Evolutionary conservation across 192 early-diverging fungal genomes (phyloP), one percentile per base, ranked within the genome.

Genomic region (Obelidium mucronatum): DNA sequence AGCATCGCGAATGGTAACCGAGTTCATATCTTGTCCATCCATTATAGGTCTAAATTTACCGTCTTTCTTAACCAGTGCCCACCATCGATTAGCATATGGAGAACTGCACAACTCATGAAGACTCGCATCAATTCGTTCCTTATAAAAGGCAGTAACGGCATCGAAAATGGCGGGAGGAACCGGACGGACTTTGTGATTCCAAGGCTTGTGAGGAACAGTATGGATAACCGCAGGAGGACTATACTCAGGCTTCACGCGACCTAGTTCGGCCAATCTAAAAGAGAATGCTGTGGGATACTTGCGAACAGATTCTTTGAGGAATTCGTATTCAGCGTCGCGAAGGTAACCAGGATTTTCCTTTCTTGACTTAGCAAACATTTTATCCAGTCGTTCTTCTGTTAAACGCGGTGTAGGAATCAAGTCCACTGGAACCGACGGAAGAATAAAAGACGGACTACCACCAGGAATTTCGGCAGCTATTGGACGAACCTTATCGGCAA

Each of bases 171-270:
- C 56, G 8, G 8, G 56, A 4, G 56, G 56, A 24, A 58, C 24
- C 30, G 56, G 56, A 24, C 30, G 56, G 8, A 15, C 56, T 28
- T 24, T 5, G 56, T 6, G 3, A 37, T 64, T 64, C 61, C 61
- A 64, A 17, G 61, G 61, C 61, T 35, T 36, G 2, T 64, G 62
- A 2, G 62, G 62, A 2, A 64, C 35, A 4, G 62, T 64, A 39
- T 64, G 62, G 37, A 64, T 64, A 6, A 1, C 1, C 1, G 37
- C 35, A 19, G 37, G 62, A 3, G 31, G 1, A 36, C 31, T 31
- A 1, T 22, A 11, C 26, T 11, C 62, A 28, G 31, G 33, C 5
- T 64, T 64, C 62, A 64, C 1, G 6, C 62, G 4, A 19, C 62
- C 62, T 2, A 1, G 30, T 64, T 64, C 62, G 19, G 17, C 26